Percentiles rank a stretch among this genome's conserved stretches.
phyloP scores from a whole-genome alignment of 2,329 filamentous ascomycete genomes.

The Seiridium cupressi region DNA sequence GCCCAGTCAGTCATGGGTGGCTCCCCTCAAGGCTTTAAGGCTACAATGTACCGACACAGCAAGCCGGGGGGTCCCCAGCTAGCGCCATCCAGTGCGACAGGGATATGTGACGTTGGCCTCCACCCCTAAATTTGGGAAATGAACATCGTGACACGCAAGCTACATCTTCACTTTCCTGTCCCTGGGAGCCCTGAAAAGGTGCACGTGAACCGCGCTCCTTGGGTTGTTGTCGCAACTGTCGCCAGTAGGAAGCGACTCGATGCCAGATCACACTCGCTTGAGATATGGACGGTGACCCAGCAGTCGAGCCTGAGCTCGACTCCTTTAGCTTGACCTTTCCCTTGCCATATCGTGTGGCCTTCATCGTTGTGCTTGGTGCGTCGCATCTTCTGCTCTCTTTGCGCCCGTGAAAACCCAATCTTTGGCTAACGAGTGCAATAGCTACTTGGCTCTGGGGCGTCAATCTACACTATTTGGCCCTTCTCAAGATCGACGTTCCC shows the following conservation, averaged over 20 bases:
- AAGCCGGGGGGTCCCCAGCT: background rate
- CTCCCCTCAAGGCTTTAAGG: too few relatives aligned
- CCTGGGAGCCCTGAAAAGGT: background rate
- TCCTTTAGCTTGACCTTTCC: slow-evolving; percentile 84
- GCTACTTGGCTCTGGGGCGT: slow-evolving; percentile 94
- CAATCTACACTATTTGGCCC: slow-evolving; percentile 84
- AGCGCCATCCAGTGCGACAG: slow-evolving; percentile 4
- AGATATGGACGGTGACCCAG: slow-evolving; percentile 71
- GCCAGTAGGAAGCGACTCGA: slow-evolving; percentile 10
- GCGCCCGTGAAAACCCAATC: background rate
- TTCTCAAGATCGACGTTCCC: slow-evolving; percentile 82
- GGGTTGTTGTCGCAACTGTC: background rate
- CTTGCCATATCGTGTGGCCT: slow-evolving; percentile 83
- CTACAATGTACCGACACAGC: too few relatives aligned
- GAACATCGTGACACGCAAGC: slow-evolving; percentile 1
- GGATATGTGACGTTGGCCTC: slow-evolving; percentile 11
- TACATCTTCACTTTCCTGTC: background rate
- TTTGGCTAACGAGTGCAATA: slow-evolving; percentile 31
- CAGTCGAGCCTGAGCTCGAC: slow-evolving; percentile 72
- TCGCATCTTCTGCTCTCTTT: slow-evolving; percentile 3
- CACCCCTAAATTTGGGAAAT: slow-evolving; percentile 6
- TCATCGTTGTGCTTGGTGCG: slow-evolving; percentile 81
- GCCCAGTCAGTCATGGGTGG: background rate
- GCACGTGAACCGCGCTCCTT: background rate
- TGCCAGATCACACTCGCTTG: slow-evolving; percentile 12